Evolutionary conservation across 352 stramenopile genomes (phyloP).

Genomic region (Blastocystis sp.): DNA sequence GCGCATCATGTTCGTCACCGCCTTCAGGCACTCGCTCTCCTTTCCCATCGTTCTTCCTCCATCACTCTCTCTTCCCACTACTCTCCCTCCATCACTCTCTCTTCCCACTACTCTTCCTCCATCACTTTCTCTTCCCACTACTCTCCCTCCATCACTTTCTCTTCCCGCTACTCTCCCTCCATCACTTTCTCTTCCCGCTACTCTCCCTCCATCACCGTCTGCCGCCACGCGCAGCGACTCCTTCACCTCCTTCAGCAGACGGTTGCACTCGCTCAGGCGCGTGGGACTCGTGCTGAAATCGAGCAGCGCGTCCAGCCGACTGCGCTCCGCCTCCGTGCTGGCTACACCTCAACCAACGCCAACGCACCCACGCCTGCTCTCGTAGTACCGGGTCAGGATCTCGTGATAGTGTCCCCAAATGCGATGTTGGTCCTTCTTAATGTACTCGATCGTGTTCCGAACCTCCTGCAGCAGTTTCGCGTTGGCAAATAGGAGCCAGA

Average conservation of each 20-base stretch:
- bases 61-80: too few relatives aligned
- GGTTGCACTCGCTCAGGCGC: slow-evolving; percentile 13
- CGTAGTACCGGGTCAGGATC: neutral
- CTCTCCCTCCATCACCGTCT: too few relatives aligned
- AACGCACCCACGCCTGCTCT: neutral
- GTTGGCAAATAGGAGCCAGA: neutral
- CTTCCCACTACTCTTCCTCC: too few relatives aligned
- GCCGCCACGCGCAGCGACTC: neutral
- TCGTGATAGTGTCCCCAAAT: neutral
- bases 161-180: too few relatives aligned
- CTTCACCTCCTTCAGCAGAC: slow-evolving; percentile 7
- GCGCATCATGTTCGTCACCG: slow-evolving; percentile 15
- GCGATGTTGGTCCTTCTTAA: neutral
- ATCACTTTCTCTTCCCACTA: too few relatives aligned
- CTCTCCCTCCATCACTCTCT: too few relatives aligned
- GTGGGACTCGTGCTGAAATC: neutral
- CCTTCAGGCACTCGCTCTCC: neutral
- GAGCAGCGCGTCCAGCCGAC: neutral
- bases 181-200: too few relatives aligned
- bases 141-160: too few relatives aligned
- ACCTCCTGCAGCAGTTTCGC: neutral
- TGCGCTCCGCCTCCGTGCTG: neutral
- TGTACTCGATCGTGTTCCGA: neutral
- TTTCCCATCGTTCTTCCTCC: too few relatives aligned
- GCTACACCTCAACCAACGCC: neutral